Evolutionary conservation across 1,284 basidiomycete species (phyloP).

Genomic region (Flammula alnicola): DNA sequence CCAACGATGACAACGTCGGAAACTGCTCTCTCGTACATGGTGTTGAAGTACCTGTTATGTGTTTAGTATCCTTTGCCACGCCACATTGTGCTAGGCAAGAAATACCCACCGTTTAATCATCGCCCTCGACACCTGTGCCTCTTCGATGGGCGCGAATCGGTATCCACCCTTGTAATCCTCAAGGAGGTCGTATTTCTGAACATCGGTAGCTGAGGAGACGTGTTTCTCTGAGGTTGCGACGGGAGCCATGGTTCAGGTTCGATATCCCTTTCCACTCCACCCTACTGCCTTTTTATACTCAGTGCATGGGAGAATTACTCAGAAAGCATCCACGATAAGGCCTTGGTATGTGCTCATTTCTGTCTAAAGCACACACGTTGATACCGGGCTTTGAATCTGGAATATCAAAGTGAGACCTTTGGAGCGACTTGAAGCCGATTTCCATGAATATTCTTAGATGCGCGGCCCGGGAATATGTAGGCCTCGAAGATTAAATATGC

Average conservation of each 20-base stretch:
- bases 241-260: slow-evolving; percentile 32
- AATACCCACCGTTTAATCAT: slow-evolving; percentile 73
- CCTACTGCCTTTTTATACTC: slow-evolving; percentile 14
- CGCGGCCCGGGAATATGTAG: too few species aligned
- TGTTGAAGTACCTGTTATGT: slow-evolving; percentile 62
- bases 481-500: background rate
- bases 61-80: background rate
- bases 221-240: slow-evolving; percentile 28
- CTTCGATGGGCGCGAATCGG: slow-evolving; percentile 75
- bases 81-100: background rate
- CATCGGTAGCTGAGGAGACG: slow-evolving; percentile 13
- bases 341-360: slow-evolving; percentile 15
- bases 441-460: slow-evolving; percentile 2
- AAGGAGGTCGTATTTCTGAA: slow-evolving; percentile 39
- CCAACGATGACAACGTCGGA: slow-evolving; percentile 85
- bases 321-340: slow-evolving; percentile 4
- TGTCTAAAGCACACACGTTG: slow-evolving; percentile 7
- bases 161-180: slow-evolving; percentile 68
- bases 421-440: slow-evolving; percentile 14
- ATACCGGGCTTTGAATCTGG: slow-evolving; percentile 11
- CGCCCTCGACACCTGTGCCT: slow-evolving; percentile 77
- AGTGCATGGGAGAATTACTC: slow-evolving; percentile 12
- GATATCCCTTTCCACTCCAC: background rate
- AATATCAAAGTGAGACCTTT: slow-evolving; percentile 2
- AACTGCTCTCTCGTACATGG: slow-evolving; percentile 74